Evolutionary conservation across 176 grass and related monocot genomes (phyloP), one percentile per base, ranked within the genome.

Genomic region (Tillandsia leiboldiana): DNA sequence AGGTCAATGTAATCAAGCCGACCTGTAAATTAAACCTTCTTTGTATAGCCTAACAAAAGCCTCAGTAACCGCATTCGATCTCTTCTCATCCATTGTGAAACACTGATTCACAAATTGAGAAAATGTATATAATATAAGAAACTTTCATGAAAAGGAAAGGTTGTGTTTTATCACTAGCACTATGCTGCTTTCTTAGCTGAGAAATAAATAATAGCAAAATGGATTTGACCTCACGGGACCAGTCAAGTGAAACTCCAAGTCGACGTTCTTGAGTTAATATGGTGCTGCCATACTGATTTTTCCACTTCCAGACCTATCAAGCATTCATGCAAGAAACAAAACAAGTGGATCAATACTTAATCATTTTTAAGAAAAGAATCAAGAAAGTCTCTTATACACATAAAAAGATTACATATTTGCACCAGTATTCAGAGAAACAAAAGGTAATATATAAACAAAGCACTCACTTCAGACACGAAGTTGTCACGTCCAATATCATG

Each of bases 1-100:
- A 61, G 22, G 56, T 61, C 22, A 61, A 1, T 61, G 56, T 9
- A 10, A 62, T 0, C 20, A 69, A 78, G 70, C 84, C 78, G 26
- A 96, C 92, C 92, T 96, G 62, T 96, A 96, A 63, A 96, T 89
- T 74, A 91, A 71, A 11, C 83, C 86, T 74, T 89, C 82, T 79
- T 82, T 88, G 79, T 91, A 68, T 53, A 96, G 82, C 69, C 92
- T 84, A 9, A 96, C 88, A 82, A 96, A 96, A 9, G 92, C 92
- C 75, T 96, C 88, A 53, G 75, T 89, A 76, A 96, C 92, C 48
- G 85, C 92, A 79, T 75, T 84, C 50, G 92, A 96, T 70, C 88
- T 91, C 70, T 58, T 77, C 29, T 87, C 88, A 74, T 96, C 92
- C 92, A 96, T 96, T 70, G 92, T 96, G 72, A 96, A 96, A 83